A percentile compares a stretch with the other conserved stretches of the same genome.
phyloP scores from a whole-genome alignment of 345 rosid species.

The Lumnitzera littorea region DNA sequence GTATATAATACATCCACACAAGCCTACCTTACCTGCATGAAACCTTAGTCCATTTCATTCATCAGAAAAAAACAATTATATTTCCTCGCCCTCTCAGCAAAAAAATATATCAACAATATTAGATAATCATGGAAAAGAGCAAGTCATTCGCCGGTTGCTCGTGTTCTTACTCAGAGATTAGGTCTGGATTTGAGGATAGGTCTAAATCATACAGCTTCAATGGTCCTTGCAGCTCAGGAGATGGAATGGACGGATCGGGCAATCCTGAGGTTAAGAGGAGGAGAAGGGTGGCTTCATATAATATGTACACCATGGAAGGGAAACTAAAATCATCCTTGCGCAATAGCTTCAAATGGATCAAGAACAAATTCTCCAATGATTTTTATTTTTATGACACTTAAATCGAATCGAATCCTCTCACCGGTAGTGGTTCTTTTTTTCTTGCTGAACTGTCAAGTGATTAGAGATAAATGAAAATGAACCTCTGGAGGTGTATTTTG shows the following conservation, averaged over 20 bases:
- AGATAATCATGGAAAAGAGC: slow-evolving; percentile 44
- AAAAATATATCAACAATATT: neutral
- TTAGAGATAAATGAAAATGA: no score
- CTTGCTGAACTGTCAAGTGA: neutral
- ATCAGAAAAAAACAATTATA: neutral
- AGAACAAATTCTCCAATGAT: slow-evolving; percentile 37
- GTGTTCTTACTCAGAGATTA: slow-evolving; percentile 19
- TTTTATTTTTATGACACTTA: slow-evolving; percentile 17
- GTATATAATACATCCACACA: no score
- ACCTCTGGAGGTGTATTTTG: no score
- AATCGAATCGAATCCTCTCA: neutral
- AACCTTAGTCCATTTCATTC: no score
- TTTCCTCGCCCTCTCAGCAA: neutral
- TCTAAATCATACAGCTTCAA: slow-evolving; percentile 46
- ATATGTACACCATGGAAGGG: slow-evolving; percentile 45
- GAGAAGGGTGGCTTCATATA: slow-evolving; percentile 53
- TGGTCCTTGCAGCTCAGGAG: slow-evolving; percentile 21
- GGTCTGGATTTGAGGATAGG: slow-evolving; percentile 29
- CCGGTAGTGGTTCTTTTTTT: neutral
- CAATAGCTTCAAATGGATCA: slow-evolving; percentile 68
- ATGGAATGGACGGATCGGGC: slow-evolving; percentile 12
- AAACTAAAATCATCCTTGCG: slow-evolving; percentile 45
- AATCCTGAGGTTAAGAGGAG: slow-evolving; percentile 51
- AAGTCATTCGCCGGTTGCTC: slow-evolving; percentile 39
- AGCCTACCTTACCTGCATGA: no score